Evolutionary conservation across 129 eudicot genomes (phyloP), one percentile per base, ranked within the genome.

Genomic region (Saussurea involucrata): DNA sequence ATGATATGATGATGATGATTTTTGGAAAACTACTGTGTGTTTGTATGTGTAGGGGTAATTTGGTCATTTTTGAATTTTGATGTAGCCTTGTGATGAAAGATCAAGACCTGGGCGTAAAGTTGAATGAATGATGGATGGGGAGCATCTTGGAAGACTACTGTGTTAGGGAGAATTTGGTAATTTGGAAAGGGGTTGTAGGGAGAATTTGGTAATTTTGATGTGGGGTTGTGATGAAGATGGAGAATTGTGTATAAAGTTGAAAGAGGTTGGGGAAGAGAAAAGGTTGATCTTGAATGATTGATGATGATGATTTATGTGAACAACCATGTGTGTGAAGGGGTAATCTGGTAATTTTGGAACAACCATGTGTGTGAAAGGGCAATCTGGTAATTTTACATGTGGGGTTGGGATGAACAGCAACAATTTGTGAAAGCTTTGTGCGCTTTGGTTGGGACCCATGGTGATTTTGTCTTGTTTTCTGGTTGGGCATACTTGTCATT

Each of bases 401-500:
- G 57, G 57, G 57, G 57, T 44, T 63, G 27, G 27, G 27, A 36
- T 25, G 24, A 68, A 80, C 61, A 75, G 64, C 74, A 72, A 72
- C 78, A 72, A 49, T 15, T 4, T 20, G 58, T 63, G 40, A 63
- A 63, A 75, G 61, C 27, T 44, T 46, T 66, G 72, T 60, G 57
- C 46, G 67, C 53, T 79, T 79, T 21, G 73, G 36, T 36, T 44
- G 83, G 78, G 78, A 42, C 67, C 55, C 67, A 64, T 63, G 73
- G 27, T 63, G 66, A 78, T 71, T 36, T 72, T 73, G 74, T 80
- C 27, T 65, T 80, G 78, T 55, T 79, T 79, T 73, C 83, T 73
- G 63, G 77, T 65, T 80, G 74, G 69, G 58, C 32, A 65, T 66
- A 31, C 22, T 32, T 31, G 68, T 72, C 32, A 53, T 72, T 53